These are phyloP conservation scores for Neostapfia colusana DNA, from an alignment of 176 grass and related monocot species.

Conservation along the genomic window DNA sequence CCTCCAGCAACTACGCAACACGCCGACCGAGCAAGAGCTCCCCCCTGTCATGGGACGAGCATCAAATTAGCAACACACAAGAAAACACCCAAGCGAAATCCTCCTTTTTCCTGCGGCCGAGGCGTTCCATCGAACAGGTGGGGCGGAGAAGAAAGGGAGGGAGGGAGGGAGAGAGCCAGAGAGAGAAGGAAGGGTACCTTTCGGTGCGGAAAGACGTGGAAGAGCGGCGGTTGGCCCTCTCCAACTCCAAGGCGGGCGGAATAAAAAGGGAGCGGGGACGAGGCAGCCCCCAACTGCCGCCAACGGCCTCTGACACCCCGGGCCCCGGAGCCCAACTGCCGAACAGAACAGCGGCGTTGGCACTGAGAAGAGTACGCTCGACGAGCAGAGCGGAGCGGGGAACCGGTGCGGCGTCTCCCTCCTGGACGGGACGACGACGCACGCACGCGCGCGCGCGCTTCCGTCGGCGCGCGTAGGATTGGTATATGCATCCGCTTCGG, in stretches of 20 bases:
- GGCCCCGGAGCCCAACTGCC: neutral
- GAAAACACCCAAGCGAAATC: neutral
- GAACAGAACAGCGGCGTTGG: neutral
- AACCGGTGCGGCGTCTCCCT: conserved; percentile 36
- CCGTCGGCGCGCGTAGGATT: neutral
- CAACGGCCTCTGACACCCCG: conserved; percentile 33
- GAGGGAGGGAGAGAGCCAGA: neutral
- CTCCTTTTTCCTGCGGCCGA: neutral
- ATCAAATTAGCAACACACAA: neutral
- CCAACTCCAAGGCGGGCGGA: neutral
- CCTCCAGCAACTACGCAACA: neutral
- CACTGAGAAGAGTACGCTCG: neutral
- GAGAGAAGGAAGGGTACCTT: conserved; percentile 15
- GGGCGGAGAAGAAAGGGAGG: conserved; percentile 1
- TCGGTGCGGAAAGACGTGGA: conserved; percentile 11
- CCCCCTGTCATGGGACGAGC: neutral
- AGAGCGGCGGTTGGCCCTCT: conserved; percentile 23
- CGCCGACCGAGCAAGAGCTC: neutral
- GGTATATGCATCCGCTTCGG: neutral
- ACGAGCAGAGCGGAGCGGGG: neutral
- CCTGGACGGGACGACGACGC: neutral
- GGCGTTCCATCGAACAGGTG: conserved; percentile 37
- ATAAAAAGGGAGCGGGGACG: conserved; percentile 20
- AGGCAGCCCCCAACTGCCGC: conserved; percentile 36
- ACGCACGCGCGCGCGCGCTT: neutral